Conservation (phyloP, 192 early-diverging fungal species). For the Linnemannia hyalina region DNA sequence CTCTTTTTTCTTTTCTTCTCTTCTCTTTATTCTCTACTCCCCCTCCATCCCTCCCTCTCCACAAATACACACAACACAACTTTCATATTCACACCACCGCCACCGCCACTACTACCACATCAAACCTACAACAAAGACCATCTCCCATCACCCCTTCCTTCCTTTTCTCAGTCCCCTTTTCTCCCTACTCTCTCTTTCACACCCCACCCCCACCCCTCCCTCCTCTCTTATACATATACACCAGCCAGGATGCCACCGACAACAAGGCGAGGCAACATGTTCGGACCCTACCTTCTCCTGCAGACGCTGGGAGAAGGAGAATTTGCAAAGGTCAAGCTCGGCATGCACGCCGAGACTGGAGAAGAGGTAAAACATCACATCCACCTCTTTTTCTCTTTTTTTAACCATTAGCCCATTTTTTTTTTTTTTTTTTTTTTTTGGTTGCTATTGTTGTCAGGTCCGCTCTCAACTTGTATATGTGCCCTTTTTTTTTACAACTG, state of each 20-base stretch:
- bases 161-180: not conserved
- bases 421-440: not conserved
- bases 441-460: not conserved
- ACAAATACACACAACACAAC: not conserved
- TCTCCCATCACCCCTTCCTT: not conserved
- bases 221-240: not conserved
- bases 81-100: not conserved
- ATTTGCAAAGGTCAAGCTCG: conserved; percentile 99
- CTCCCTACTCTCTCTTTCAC: not conserved
- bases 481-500: not conserved
- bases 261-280: conserved; percentile 72
- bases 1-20: not conserved
- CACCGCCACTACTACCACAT: not conserved
- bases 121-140: not conserved
- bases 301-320: conserved; percentile 98
- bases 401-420: not conserved
- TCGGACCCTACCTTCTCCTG: conserved; percentile 94
- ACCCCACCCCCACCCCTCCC: not conserved
- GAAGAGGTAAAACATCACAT: conserved; percentile 68
- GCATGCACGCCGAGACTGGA: conserved; percentile 82
- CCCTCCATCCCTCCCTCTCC: not conserved
- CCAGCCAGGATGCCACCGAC: conserved; percentile 33
- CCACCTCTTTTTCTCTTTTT: not conserved
- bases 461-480: conserved; percentile 16
- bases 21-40: not conserved